Evolutionary conservation across 2,329 filamentous ascomycete species (phyloP).

Genomic region (Ilyonectria destructans): DNA sequence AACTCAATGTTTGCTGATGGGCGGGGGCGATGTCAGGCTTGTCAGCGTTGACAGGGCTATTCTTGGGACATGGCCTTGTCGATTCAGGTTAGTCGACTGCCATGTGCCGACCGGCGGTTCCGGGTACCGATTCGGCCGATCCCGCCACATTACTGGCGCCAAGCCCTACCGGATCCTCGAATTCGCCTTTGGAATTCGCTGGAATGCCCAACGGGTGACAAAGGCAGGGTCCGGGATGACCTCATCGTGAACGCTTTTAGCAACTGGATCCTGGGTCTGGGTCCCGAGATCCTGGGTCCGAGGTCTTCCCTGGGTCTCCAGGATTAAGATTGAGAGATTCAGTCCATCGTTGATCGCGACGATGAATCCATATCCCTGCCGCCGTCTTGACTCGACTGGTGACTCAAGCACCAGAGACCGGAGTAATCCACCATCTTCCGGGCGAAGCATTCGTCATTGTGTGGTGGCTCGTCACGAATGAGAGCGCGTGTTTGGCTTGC

Average conservation of each 20-base stretch:
- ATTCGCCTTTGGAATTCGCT: slow-evolving; percentile 33
- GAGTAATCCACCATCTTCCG: slow-evolving; percentile 19
- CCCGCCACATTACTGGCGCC: slow-evolving; percentile 36
- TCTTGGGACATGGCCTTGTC: slow-evolving; percentile 44
- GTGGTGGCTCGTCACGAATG: slow-evolving; percentile 9
- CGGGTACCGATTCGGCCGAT: slow-evolving; percentile 40
- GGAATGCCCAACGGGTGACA: slow-evolving; percentile 19
- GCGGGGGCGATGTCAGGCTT: slow-evolving; percentile 37
- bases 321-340: slow-evolving; percentile 8
- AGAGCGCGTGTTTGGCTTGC: slow-evolving; percentile 1
- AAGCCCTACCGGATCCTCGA: slow-evolving; percentile 35
- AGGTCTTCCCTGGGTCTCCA: slow-evolving; percentile 11
- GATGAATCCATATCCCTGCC: slow-evolving; percentile 15
- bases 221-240: slow-evolving; percentile 32
- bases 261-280: slow-evolving; percentile 21
- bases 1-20: slow-evolving; percentile 25
- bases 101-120: slow-evolving; percentile 44
- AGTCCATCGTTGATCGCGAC: slow-evolving; percentile 7
- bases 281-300: slow-evolving; percentile 28
- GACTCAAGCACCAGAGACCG: slow-evolving; percentile 11
- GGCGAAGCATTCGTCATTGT: background rate
- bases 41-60: slow-evolving; percentile 42
- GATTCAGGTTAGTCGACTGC: slow-evolving; percentile 38
- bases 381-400: slow-evolving; percentile 3
- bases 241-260: slow-evolving; percentile 37